A percentile compares a stretch with the other conserved stretches of the same genome.
phyloP scores from a whole-genome alignment of 2,329 filamentous ascomycete genomes.

The Clarireedia sp. region DNA sequence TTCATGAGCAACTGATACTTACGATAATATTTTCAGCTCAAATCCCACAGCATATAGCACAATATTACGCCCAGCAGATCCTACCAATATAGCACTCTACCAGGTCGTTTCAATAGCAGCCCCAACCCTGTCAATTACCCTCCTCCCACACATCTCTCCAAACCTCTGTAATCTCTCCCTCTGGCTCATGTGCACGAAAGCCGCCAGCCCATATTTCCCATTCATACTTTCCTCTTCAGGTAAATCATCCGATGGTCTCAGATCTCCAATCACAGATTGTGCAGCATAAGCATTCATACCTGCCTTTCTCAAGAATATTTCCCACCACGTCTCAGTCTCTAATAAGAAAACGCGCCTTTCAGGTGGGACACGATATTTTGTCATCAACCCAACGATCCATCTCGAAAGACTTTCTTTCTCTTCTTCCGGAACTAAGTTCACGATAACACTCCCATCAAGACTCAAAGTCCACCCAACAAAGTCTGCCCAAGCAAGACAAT shows the following conservation, averaged over 20 bases:
- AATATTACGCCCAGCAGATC: no score
- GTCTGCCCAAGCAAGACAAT: constrained; percentile 22
- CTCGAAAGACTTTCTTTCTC: constrained; percentile 40
- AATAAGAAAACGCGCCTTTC: constrained; percentile 29
- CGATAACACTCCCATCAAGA: constrained; percentile 33
- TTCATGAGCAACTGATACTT: no score
- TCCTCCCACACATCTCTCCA: constrained; percentile 41
- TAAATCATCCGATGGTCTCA: constrained; percentile 32
- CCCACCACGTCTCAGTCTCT: constrained; percentile 57
- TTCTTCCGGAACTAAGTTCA: constrained; percentile 41
- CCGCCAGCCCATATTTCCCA: constrained; percentile 38
- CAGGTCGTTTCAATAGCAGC: constrained; percentile 39
- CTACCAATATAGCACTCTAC: constrained; percentile 10
- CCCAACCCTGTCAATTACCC: constrained; percentile 45
- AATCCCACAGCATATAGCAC: no score
- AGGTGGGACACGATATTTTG: constrained; percentile 27
- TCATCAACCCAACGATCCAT: constrained; percentile 48
- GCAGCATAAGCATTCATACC: constrained; percentile 68
- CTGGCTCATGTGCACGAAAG: constrained; percentile 49
- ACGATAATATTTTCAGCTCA: no score
- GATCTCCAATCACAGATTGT: constrained; percentile 48
- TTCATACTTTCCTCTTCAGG: constrained; percentile 11
- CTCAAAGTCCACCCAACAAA: constrained; percentile 28
- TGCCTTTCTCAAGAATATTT: constrained; percentile 54
- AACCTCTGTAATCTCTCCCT: constrained; percentile 44